Conservation (phyloP, 306 rosid genomes). For the Cucurbita moschata region DNA sequence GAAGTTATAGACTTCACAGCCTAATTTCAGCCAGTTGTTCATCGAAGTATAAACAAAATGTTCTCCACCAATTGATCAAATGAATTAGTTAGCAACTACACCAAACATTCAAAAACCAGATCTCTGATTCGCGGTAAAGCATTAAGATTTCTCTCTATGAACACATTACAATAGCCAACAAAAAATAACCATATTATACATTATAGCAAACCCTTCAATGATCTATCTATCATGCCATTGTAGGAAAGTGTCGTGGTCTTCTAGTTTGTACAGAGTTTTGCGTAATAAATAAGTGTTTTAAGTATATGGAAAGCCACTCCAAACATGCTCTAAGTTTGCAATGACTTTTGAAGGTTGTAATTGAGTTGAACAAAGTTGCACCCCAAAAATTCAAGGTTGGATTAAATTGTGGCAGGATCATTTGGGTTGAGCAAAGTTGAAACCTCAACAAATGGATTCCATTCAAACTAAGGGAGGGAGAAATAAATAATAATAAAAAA, state of each 20-base stretch:
- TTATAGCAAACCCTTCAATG: neutral
- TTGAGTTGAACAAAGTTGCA: neutral
- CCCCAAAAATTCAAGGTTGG: neutral
- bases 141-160: neutral
- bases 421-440: neutral
- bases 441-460: neutral
- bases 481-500: too few relatives aligned
- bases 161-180: neutral
- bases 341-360: neutral
- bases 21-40: neutral
- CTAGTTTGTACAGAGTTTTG: neutral
- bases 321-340: neutral
- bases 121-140: neutral
- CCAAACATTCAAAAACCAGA: neutral
- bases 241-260: neutral
- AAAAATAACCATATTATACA: neutral
- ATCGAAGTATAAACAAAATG: neutral
- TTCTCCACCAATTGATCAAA: neutral
- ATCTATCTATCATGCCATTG: neutral
- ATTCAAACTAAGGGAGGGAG: neutral
- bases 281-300: neutral
- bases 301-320: too few relatives aligned
- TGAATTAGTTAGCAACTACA: neutral
- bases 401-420: neutral
- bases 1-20: neutral